phyloP scores from a whole-genome alignment of 1,284 basidiomycete species.

The Ustilago curta region DNA sequence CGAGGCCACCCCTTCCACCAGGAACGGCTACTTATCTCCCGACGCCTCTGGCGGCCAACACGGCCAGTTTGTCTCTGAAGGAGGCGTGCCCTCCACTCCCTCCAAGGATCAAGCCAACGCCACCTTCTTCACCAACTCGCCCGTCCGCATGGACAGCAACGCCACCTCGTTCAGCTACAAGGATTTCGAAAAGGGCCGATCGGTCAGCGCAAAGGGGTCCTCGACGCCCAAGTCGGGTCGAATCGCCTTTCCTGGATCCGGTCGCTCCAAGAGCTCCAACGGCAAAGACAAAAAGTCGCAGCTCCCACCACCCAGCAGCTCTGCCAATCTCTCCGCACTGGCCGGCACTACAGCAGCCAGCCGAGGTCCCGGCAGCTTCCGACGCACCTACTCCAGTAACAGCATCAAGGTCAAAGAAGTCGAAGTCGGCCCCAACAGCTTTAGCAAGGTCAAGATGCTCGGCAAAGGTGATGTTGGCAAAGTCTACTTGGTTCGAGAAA shows the following conservation, averaged over 20 bases:
- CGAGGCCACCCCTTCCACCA: constrained; percentile 18
- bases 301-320: constrained; percentile 80
- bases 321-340: constrained; percentile 70
- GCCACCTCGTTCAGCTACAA: constrained; percentile 65
- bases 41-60: constrained; percentile 71
- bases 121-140: constrained; percentile 60
- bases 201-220: constrained; percentile 41
- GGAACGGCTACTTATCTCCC: constrained; percentile 68
- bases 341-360: constrained; percentile 67
- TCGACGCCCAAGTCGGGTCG: constrained; percentile 54
- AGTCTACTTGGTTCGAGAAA: constrained; percentile 66
- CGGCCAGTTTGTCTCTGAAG: constrained; percentile 26
- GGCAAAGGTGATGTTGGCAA: constrained; percentile 69
- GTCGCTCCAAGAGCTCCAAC: constrained; percentile 51
- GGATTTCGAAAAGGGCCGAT: constrained; percentile 60
- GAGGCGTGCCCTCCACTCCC: constrained; percentile 26
- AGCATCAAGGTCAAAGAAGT: constrained; percentile 87
- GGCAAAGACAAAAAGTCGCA: constrained; percentile 75
- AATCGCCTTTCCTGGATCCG: constrained; percentile 59
- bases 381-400: constrained; percentile 94
- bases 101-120: constrained; percentile 25
- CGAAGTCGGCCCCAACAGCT: constrained; percentile 64
- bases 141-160: constrained; percentile 64
- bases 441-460: constrained; percentile 68
- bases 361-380: constrained; percentile 76